Conservation (phyloP, 352 stramenopile genomes). For the Phytopythium vexans region DNA sequence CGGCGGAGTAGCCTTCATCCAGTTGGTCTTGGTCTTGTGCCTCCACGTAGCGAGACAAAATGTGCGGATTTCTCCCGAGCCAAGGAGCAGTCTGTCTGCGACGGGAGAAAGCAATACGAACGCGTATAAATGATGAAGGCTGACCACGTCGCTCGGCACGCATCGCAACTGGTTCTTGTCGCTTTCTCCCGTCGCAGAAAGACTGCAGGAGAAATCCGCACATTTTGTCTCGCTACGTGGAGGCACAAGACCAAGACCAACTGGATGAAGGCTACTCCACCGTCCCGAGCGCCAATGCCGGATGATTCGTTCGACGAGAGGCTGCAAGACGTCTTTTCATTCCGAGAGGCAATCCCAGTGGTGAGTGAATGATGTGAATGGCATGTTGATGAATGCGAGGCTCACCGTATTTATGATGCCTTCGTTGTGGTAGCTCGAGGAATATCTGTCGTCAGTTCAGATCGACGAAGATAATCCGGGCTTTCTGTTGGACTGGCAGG, state of each 20-base stretch:
- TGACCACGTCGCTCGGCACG: no score
- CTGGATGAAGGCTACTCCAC: slow-evolving; percentile 11
- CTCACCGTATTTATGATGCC: not conserved
- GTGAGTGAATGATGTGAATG: slow-evolving; percentile 17
- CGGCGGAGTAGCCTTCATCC: slow-evolving; percentile 11
- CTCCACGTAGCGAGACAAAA: no score
- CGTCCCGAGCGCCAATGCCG: slow-evolving; percentile 12
- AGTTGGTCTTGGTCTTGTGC: no score
- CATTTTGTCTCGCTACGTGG: no score
- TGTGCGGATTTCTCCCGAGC: no score
- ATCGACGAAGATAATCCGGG: slow-evolving; percentile 16
- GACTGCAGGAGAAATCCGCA: no score
- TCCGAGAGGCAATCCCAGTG: slow-evolving; percentile 16
- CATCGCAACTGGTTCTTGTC: no score
- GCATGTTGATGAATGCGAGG: slow-evolving; percentile 1
- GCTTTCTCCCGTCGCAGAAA: no score
- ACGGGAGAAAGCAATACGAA: no score
- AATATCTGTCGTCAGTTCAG: slow-evolving; percentile 12
- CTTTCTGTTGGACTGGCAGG: slow-evolving; percentile 12
- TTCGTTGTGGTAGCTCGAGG: slow-evolving; percentile 8
- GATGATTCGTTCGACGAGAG: slow-evolving; percentile 18
- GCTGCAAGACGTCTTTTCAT: slow-evolving; percentile 15
- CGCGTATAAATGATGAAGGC: no score
- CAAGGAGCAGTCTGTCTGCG: no score
- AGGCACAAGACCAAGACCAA: no score